Evolutionary conservation across 192 early-diverging fungal genomes (phyloP).

Genomic region (Coemansia nantahalensis): DNA sequence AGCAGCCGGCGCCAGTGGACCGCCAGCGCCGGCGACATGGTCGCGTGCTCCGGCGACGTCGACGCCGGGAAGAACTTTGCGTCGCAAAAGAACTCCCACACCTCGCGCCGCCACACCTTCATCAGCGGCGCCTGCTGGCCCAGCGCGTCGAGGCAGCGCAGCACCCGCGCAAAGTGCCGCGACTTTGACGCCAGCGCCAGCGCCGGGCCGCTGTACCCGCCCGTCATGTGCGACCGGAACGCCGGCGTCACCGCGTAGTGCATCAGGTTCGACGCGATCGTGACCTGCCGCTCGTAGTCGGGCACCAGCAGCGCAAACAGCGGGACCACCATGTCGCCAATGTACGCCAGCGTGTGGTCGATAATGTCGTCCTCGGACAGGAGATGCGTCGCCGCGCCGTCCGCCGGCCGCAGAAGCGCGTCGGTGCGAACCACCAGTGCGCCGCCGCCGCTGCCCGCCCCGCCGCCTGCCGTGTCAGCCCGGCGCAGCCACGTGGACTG

Average conservation of each 20-base stretch:
- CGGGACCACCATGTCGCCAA: conserved; percentile 58
- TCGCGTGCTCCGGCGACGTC: conserved; percentile 11
- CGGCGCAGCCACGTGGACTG: conserved; percentile 51
- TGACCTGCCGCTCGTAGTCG: conserved; percentile 71
- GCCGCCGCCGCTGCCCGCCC: not conserved
- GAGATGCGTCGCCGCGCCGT: conserved; percentile 19
- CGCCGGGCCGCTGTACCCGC: conserved; percentile 42
- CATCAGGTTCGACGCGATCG: conserved; percentile 66
- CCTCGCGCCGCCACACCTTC: conserved; percentile 49
- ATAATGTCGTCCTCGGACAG: conserved; percentile 68
- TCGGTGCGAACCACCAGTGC: conserved; percentile 10
- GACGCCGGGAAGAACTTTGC: conserved; percentile 39
- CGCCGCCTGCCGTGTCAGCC: conserved; percentile 1
- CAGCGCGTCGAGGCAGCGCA: conserved; percentile 32
- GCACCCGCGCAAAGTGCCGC: conserved; percentile 33
- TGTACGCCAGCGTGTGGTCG: conserved; percentile 53
- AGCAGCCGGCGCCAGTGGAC: conserved; percentile 71
- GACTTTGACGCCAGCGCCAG: conserved; percentile 27
- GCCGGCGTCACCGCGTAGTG: conserved; percentile 77
- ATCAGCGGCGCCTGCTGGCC: conserved; percentile 38
- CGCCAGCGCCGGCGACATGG: conserved; percentile 32
- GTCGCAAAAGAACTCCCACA: conserved; percentile 51
- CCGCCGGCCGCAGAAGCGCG: not conserved
- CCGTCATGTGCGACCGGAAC: conserved; percentile 59
- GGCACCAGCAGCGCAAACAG: conserved; percentile 63